phyloP scores from a whole-genome alignment of 352 stramenopile genomes.

The Phytophthora agathidicida region DNA sequence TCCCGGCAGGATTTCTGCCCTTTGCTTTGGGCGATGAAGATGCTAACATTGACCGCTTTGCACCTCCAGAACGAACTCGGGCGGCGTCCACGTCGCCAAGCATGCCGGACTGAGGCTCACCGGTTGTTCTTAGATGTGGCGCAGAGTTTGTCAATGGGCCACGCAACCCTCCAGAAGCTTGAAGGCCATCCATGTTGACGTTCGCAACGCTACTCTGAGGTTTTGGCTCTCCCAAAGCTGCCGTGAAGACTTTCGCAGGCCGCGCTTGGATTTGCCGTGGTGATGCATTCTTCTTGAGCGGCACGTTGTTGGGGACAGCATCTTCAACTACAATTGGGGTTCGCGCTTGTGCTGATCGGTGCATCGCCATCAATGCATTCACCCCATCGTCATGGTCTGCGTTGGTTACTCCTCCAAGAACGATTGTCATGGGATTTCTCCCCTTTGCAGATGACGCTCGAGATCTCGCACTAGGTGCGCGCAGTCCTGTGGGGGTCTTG shows the following conservation, averaged over 20 bases:
- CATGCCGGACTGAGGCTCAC: neutral
- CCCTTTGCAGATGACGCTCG: conserved; percentile 16
- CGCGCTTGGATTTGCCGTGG: conserved; percentile 8
- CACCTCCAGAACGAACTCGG: conserved; percentile 4
- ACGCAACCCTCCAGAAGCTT: neutral
- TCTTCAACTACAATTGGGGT: conserved; percentile 22
- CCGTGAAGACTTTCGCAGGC: conserved; percentile 6
- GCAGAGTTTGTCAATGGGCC: conserved; percentile 5
- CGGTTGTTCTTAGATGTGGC: conserved; percentile 4
- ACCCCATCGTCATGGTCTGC: conserved; percentile 5
- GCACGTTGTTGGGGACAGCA: neutral
- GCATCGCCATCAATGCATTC: conserved; percentile 20
- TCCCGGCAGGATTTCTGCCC: conserved; percentile 9
- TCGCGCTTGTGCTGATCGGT: conserved; percentile 18
- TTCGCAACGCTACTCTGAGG: neutral
- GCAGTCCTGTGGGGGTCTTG: conserved; percentile 9
- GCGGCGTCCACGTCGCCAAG: conserved; percentile 7
- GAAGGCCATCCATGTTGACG: conserved; percentile 7
- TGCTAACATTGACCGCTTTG: conserved; percentile 3
- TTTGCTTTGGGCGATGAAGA: conserved; percentile 11
- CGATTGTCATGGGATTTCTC: neutral
- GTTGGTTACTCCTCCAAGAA: neutral
- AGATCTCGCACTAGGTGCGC: conserved; percentile 30
- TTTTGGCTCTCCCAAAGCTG: neutral
- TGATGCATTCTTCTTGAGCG: neutral